These are phyloP conservation scores for Priceomyces fermenticarens DNA, from an alignment of 805 yeast species.

Conservation along the genomic window DNA sequence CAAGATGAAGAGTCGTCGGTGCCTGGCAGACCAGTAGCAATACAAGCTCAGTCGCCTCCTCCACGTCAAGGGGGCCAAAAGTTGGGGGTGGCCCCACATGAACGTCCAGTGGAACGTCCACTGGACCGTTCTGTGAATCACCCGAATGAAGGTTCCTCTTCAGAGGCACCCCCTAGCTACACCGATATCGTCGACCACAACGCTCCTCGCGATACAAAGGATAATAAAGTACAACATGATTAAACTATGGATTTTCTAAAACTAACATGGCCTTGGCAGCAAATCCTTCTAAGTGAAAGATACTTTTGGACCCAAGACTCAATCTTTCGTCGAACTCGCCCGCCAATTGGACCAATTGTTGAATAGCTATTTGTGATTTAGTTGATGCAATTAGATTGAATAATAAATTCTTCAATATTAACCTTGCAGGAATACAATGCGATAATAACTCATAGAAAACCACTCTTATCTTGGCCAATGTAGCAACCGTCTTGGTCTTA, in stretches of 20 bases:
- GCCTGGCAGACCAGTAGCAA: neutral
- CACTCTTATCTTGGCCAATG: constrained; percentile 58
- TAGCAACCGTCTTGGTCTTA: constrained; percentile 62
- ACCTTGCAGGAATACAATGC: constrained; percentile 89
- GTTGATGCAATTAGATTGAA: constrained; percentile 40
- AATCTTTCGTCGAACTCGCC: constrained; percentile 81
- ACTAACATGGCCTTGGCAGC: constrained; percentile 84
- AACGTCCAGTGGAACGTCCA: too few relatives aligned
- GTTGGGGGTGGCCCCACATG: neutral
- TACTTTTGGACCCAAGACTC: constrained; percentile 81
- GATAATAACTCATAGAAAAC: constrained; percentile 79
- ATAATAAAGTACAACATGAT: constrained; percentile 31
- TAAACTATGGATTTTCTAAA: constrained; percentile 39
- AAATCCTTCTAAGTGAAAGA: constrained; percentile 93
- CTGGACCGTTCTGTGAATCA: too few relatives aligned
- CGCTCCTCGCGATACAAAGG: constrained; percentile 13
- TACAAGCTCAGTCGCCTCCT: neutral
- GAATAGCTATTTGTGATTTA: constrained; percentile 24
- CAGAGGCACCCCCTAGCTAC: constrained; percentile 19
- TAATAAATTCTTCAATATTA: constrained; percentile 61
- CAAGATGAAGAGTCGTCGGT: constrained; percentile 18
- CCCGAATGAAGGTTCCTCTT: neutral
- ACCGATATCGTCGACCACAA: constrained; percentile 19
- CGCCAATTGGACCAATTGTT: constrained; percentile 55
- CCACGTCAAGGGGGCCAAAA: neutral